Conservation (phyloP, 805 yeast species). For the Sporopachydermia quercuum region DNA sequence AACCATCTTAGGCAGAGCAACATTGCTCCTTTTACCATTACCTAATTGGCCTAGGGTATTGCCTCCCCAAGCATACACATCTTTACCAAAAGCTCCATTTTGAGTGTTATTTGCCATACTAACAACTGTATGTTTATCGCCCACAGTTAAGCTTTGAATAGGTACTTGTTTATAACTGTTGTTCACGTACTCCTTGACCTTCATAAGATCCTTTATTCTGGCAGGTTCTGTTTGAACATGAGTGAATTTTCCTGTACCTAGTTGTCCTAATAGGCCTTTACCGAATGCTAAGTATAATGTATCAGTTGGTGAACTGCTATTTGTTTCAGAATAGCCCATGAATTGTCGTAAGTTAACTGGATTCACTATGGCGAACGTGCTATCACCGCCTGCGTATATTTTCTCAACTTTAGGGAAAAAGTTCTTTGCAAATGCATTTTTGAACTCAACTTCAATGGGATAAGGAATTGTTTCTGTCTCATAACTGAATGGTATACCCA, state of each 20-base stretch:
- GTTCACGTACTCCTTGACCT: conserved; percentile 43
- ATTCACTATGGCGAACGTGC: conserved; percentile 36
- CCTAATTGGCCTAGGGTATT: conserved; percentile 78
- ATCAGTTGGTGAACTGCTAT: background rate
- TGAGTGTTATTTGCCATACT: conserved; percentile 34
- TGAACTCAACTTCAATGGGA: conserved; percentile 41
- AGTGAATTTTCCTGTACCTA: conserved; percentile 63
- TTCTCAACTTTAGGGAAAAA: conserved; percentile 31
- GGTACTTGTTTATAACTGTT: conserved; percentile 25
- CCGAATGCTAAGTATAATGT: conserved; percentile 50
- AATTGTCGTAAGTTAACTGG: conserved; percentile 17
- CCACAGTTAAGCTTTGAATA: conserved; percentile 40
- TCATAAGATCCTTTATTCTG: conserved; percentile 32
- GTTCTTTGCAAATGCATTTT: conserved; percentile 25
- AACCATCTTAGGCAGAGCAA: conserved; percentile 32
- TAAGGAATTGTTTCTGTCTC: conserved; percentile 54
- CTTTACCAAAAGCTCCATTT: conserved; percentile 16
- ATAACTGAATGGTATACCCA: conserved; percentile 54
- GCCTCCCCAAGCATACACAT: conserved; percentile 71
- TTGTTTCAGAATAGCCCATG: conserved; percentile 8
- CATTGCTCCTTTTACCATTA: conserved; percentile 55
- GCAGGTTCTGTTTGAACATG: conserved; percentile 63
- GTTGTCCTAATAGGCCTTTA: conserved; percentile 71
- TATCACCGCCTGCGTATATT: conserved; percentile 58
- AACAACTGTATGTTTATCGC: conserved; percentile 50